These are phyloP conservation scores for Onygena corvina DNA, from an alignment of 2,329 filamentous ascomycete species.

Conservation along the genomic window DNA sequence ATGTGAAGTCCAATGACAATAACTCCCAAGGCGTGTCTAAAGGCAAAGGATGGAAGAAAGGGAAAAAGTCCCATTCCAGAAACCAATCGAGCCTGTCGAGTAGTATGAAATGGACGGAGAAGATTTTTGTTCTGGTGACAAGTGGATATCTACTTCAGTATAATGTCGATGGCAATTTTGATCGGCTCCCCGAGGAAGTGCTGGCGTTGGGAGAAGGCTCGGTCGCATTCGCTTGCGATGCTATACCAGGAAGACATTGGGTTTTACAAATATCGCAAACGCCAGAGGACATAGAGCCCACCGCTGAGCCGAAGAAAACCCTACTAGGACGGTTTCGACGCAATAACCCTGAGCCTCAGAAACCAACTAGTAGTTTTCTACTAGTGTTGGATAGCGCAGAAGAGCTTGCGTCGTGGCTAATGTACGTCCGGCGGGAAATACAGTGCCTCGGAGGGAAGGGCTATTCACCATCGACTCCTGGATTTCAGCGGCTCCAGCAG, in stretches of 20 bases:
- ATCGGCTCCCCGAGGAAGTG: constrained; percentile 38
- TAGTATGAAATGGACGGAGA: constrained; percentile 33
- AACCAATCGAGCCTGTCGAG: constrained; percentile 28
- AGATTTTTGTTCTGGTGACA: constrained; percentile 35
- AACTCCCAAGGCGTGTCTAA: constrained; percentile 16
- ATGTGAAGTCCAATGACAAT: constrained; percentile 15
- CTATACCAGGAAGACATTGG: constrained; percentile 39
- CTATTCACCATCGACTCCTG: constrained; percentile 27
- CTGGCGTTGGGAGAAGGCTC: constrained; percentile 35
- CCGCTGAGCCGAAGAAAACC: constrained; percentile 24
- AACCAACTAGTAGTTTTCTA: constrained; percentile 31
- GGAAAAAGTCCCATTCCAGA: constrained; percentile 25
- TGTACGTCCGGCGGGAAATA: constrained; percentile 36
- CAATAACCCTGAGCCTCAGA: constrained; percentile 19
- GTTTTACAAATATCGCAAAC: constrained; percentile 37
- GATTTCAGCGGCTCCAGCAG: constrained; percentile 11
- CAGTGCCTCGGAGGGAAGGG: constrained; percentile 36
- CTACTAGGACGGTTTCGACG: constrained; percentile 33
- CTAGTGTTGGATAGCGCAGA: constrained; percentile 35
- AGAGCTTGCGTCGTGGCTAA: constrained; percentile 36
- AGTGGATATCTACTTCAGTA: constrained; percentile 38
- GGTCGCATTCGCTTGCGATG: constrained; percentile 40
- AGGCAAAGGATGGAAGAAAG: constrained; percentile 27
- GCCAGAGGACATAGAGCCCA: constrained; percentile 19
- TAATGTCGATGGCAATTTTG: constrained; percentile 32